Base-by-base conservation (phyloP, 768 basidiomycete genomes). In the Boletus fagicola region DNA sequence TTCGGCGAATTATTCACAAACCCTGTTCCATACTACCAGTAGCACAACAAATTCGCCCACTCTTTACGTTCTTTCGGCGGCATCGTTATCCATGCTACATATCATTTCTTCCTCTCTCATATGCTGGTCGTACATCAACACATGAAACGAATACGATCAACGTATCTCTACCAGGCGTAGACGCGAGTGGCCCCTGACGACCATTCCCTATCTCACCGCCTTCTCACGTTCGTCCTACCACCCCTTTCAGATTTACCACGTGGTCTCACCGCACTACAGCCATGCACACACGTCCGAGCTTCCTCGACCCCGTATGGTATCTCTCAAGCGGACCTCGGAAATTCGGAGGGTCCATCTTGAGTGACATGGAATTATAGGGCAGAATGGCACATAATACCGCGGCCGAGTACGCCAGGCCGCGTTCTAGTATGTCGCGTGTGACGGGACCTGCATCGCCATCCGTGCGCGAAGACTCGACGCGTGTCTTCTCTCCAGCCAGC, bases 311-410 rank as follows among this genome's bases (percentile, higher is more conserved):
- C 60, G 7, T 70, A 72, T 33, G 68, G 71, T 24, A 69, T 76
- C 50, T 74, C 75, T 2, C 81, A 80, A 54, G 75, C 76, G 3
- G 80, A 85, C 45, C 60, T 84, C 4, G 81, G 83, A 16, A 77
- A 68, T 56, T 84, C 2, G 84, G 86, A 20, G 42, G 58, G 61
- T 81, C 76, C 22, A 76, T 89, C 13, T 69, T 86, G 55, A 83
- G 78, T 60, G 85, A 85, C n/a, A 80, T 88, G 78, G 80, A 80
- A 65, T 80, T 80, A 5, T 67, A 87, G 1, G 82, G 86, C 4
- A 84, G 84, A 76, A 76, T n/a, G 30, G 30, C 8, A 2, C 2
- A 9, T 3, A 30, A 9, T 9, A 82, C 82, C 45, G 78, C 76
- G 22, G 43, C 67, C 16, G 60, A 73, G 49, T 76, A 74, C 48